Base-by-base conservation (phyloP, 352 stramenopile genomes). In the Phytophthora quininea region DNA sequence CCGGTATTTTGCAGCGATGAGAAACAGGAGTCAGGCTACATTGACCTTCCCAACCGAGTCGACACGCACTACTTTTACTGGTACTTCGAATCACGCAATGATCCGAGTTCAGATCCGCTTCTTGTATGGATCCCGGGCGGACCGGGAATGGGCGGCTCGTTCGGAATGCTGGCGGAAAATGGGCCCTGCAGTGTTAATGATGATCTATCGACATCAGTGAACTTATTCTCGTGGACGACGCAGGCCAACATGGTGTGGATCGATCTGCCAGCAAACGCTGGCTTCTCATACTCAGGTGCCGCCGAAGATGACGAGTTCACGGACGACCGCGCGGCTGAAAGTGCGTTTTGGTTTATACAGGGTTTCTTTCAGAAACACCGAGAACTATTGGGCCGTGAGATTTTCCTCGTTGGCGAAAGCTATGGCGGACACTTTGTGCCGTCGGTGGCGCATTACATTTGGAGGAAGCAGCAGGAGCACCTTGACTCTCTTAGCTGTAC, bases 51-150 rank as follows among this genome's bases (percentile, higher is more conserved):
- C 1, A 83, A 86, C 57, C 77, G 79, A 66, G 67, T 77, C 38
- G 74, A 88, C 51, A 71, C 79, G 32, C 63, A 90, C 58, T 90
- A 87, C 70, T 92, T 90, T 53, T 92, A 90, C 64, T 90, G 81
- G 84, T 87, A 77, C 52, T 71, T 88, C 15, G 73, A 88, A 62
- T 88, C 84, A 7, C 59, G 64, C 32, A 71, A 52, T 9, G 48
- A 74, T 3, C 58, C 77, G 1, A 51, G 15, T 9, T 81, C 61
- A 15, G 84, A 85, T n/a, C 79, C 84, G 30, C 60, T 92, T 2
- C 58, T 90, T 30, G 29, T 92, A 11, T 92, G 83, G 83, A 73
- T 92, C 40, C 82, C 78, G 4, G 80, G 83, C 5, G 83, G 80
- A 2, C 80, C 83, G 5, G 83, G 80, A 0, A 54, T 24, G 12